phyloP scores from a whole-genome alignment of 495 filamentous ascomycete genomes.

The Amorphotheca resinae region DNA sequence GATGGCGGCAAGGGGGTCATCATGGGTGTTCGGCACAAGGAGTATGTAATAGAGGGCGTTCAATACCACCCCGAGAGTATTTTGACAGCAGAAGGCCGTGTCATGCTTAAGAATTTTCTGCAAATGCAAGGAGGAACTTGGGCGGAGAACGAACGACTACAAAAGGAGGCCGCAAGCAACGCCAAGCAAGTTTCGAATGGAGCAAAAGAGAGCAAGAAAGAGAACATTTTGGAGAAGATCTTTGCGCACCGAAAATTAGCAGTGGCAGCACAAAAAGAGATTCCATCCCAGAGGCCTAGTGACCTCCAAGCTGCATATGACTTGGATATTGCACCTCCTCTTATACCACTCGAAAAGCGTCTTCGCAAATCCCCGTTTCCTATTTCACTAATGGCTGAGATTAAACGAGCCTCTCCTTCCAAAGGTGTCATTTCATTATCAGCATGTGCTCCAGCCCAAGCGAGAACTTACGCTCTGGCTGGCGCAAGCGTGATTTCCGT shows the following conservation, averaged over 20 bases:
- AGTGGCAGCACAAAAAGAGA: slow-evolving; percentile 71
- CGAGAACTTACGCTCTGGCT: slow-evolving; percentile 80
- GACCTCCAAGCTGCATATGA: slow-evolving; percentile 85
- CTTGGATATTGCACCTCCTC: slow-evolving; percentile 72
- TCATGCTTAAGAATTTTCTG: slow-evolving; percentile 89
- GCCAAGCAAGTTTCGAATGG: slow-evolving; percentile 19
- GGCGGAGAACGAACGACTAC: slow-evolving; percentile 55
- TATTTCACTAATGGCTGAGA: slow-evolving; percentile 86
- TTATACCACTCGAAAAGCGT: slow-evolving; percentile 68
- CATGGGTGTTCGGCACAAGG: slow-evolving; percentile 93
- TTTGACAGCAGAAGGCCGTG: slow-evolving; percentile 71
- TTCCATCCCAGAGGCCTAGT: slow-evolving; percentile 69
- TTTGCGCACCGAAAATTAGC: slow-evolving; percentile 70
- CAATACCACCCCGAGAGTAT: slow-evolving; percentile 99
- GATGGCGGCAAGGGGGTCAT: slow-evolving; percentile 70
- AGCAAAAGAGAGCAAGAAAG: slow-evolving; percentile 40
- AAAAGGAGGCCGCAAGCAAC: slow-evolving; percentile 26
- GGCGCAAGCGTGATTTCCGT: slow-evolving; percentile 96
- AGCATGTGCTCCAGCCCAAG: slow-evolving; percentile 81
- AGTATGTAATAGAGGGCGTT: slow-evolving; percentile 79
- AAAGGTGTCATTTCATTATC: slow-evolving; percentile 87
- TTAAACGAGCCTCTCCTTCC: slow-evolving; percentile 92
- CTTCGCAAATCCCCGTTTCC: slow-evolving; percentile 69
- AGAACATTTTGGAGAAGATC: slow-evolving; percentile 81
- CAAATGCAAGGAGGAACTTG: slow-evolving; percentile 79